These are phyloP conservation scores for Solanum piurae DNA, from an alignment of 257 asterid genomes.

Conservation along the genomic window DNA sequence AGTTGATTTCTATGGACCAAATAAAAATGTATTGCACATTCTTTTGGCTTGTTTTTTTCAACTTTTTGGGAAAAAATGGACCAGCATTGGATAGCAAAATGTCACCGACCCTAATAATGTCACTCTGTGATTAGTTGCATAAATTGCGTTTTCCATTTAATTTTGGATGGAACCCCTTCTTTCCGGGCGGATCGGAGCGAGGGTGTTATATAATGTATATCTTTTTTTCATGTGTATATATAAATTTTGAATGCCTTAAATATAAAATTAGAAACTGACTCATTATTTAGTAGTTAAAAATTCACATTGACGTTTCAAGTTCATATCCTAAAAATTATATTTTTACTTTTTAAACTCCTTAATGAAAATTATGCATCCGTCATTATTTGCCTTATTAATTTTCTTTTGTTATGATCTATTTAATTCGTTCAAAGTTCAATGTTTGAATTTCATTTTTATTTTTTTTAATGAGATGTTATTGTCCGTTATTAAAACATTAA, in stretches of 20 bases:
- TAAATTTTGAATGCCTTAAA: neutral
- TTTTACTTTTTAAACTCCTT: too few relatives aligned
- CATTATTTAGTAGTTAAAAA: neutral
- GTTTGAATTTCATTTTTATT: neutral
- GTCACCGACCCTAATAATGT: slow-evolving; percentile 30
- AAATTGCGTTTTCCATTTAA: neutral
- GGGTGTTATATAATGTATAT: too few relatives aligned
- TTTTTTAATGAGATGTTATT: neutral
- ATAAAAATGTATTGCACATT: neutral
- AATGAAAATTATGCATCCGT: too few relatives aligned
- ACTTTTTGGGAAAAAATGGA: neutral
- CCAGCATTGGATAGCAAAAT: neutral
- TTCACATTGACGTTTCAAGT: too few relatives aligned
- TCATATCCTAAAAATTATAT: too few relatives aligned
- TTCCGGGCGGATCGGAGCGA: too few relatives aligned
- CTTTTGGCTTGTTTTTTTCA: neutral
- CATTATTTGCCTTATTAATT: neutral
- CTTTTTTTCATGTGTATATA: too few relatives aligned
- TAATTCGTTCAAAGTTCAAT: neutral
- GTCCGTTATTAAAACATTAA: neutral
- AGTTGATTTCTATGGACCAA: neutral
- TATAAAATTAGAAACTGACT: too few relatives aligned
- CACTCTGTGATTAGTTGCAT: neutral
- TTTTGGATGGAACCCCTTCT: neutral
- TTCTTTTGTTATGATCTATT: neutral